phyloP scores from a whole-genome alignment of 2,329 filamentous ascomycete genomes.

The Cladosporium sp. region DNA sequence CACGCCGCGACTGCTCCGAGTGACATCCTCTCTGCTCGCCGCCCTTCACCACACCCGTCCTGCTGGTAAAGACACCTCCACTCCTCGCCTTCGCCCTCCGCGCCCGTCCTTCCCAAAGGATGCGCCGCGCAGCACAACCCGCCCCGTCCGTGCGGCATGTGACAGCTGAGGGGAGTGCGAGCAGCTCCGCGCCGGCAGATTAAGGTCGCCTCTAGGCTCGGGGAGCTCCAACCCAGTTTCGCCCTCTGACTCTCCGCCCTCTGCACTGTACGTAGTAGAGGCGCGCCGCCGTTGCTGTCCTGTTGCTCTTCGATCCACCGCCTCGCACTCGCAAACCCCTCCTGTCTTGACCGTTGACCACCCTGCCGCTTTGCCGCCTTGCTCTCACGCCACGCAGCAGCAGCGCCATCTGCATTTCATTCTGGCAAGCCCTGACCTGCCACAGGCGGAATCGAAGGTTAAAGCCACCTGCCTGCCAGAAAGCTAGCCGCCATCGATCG shows the following conservation, averaged over 20 bases:
- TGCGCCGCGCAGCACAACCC: too few relatives aligned
- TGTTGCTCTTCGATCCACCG: not conserved
- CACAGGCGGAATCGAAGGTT: not conserved
- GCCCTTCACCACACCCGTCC: too few relatives aligned
- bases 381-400: constrained; percentile 1
- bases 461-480: constrained; percentile 6
- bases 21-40: too few relatives aligned
- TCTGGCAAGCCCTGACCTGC: not conserved
- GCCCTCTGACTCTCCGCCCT: not conserved
- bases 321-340: not conserved
- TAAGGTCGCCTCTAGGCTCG: not conserved
- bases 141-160: not conserved
- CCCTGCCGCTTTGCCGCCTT: not conserved
- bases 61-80: too few relatives aligned
- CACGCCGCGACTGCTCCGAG: too few relatives aligned
- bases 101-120: too few relatives aligned
- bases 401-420: not conserved
- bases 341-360: not conserved
- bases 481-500: not conserved
- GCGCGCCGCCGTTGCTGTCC: not conserved
- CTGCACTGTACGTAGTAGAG: not conserved
- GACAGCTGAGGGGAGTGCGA: not conserved
- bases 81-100: too few relatives aligned
- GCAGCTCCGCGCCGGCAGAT: too few relatives aligned
- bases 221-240: constrained; percentile 2